Base-by-base conservation (phyloP, 805 yeast species). In the Pichia thaimueangensis region DNA sequence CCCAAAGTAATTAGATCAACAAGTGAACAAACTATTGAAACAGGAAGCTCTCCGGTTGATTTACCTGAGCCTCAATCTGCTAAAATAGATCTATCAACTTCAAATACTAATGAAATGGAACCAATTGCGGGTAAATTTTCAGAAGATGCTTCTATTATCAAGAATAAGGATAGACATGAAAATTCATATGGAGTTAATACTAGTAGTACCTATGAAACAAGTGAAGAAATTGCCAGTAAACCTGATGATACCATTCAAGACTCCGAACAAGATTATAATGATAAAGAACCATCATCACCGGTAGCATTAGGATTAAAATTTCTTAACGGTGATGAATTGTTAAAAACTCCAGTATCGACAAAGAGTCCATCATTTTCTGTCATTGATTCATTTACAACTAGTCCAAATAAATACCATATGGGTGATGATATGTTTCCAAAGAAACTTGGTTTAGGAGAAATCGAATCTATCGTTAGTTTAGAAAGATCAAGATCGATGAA, bases 371-470 rank as follows among this genome's bases (percentile, higher is more conserved):
- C 43, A 29, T 22, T 43, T 11, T 43, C 46, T 6, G 27, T 42
- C 7, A 39, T 48, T 30, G 48, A 34, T 12, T 46, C 52, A 13
- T 42, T 47, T 20, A 38, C 41, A 1, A n/a, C 42, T 16, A 46
- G 48, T 37, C 50, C 59, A 23, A 44, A 43, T 32, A 58, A 43
- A 22, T 42, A 62, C 9, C 69, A 67, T 45, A 59, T 64, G 5
- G 80, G 81, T 21, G 81, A 82, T 43, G 76, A 79, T 0, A 59
- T 84, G 21, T 85, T 85, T 58, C 94, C 94, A 0, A 83, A 80
- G 55, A 73, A 78, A 3, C 64, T 85, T 25, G 80, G 72, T 44
- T 68, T 74, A 0, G 76, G 73, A 40, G 94, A 85, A 54, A 84
- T 85, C 10, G 85, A 81, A 49, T 79, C 85, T 35, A 85, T 85